These are phyloP conservation scores for Pestalotiopsis sp. DNA, from an alignment of 2,329 filamentous ascomycete species.

Conservation along the genomic window DNA sequence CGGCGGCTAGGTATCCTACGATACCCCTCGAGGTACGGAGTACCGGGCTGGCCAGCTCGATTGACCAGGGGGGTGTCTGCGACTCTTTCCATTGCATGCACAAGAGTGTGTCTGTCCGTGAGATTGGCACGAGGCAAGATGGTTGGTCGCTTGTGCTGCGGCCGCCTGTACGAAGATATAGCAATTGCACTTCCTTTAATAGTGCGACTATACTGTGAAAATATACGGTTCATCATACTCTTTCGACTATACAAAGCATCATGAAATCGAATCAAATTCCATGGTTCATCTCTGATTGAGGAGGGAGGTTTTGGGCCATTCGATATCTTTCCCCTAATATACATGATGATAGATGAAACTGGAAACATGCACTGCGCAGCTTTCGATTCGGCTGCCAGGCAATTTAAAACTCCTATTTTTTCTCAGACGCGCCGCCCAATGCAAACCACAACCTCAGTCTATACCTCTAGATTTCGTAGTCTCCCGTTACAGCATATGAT, in stretches of 20 bases:
- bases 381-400: not conserved
- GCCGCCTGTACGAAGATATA: not conserved
- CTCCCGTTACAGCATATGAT: slow-evolving; percentile 4
- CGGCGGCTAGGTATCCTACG: slow-evolving; percentile 1
- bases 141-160: not conserved
- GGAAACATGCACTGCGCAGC: not conserved
- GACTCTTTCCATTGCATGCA: too few species aligned
- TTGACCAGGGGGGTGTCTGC: too few species aligned
- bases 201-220: too few species aligned
- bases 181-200: too few species aligned
- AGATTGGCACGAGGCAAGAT: not conserved
- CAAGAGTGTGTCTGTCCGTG: not conserved
- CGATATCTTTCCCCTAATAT: not conserved
- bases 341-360: not conserved
- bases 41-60: not conserved
- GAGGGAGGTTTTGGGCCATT: slow-evolving; percentile 4
- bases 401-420: not conserved
- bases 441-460: slow-evolving; percentile 8
- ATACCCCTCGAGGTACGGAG: not conserved
- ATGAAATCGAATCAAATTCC: not conserved
- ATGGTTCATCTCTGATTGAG: slow-evolving; percentile 8
- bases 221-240: not conserved
- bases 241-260: not conserved
- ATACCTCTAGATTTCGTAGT: slow-evolving; percentile 6
- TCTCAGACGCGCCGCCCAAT: slow-evolving; percentile 12